A percentile compares a stretch with the other conserved stretches of the same genome.
Conservation (phyloP, 1,284 basidiomycete genomes). For the Cutaneotrichosporon cavernicola region DNA sequence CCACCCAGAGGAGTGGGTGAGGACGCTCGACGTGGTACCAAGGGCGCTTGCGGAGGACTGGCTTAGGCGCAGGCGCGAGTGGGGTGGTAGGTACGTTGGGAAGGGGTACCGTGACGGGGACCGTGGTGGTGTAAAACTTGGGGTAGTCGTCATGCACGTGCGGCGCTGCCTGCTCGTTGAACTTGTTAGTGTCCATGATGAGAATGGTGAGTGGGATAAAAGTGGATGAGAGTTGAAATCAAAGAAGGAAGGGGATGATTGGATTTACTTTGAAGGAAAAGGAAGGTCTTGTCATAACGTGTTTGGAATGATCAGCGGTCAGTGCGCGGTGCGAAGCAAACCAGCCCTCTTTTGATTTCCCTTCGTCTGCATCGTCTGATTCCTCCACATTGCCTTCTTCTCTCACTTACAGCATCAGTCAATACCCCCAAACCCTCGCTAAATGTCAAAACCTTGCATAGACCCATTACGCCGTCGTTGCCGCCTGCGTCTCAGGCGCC, state of each 20-base stretch:
- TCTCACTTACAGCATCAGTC: background rate
- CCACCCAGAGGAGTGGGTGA: constrained; percentile 48
- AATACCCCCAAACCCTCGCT: background rate
- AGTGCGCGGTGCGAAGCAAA: constrained; percentile 10
- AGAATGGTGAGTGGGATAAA: background rate
- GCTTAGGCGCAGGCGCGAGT: background rate
- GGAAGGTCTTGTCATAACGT: background rate
- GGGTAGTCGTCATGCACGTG: background rate
- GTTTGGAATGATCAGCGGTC: background rate
- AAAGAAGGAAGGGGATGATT: background rate
- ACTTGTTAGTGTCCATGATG: background rate
- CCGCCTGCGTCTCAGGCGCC: constrained; percentile 24
- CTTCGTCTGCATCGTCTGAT: background rate
- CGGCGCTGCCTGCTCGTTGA: background rate
- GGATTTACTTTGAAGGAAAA: background rate
- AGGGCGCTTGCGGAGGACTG: background rate
- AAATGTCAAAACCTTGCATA: constrained; percentile 6
- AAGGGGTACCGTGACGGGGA: constrained; percentile 1
- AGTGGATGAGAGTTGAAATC: background rate
- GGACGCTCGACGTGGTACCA: constrained; percentile 19
- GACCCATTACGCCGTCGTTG: constrained; percentile 2
- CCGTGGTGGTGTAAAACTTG: constrained; percentile 8
- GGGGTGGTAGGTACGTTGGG: background rate
- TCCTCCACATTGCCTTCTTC: too few relatives aligned
- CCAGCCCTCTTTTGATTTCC: constrained; percentile 2